A percentile compares a stretch with the other conserved stretches of the same genome.
Evolutionary conservation across 805 yeast species (phyloP).

Genomic region (Tetrapisispora fleetii): DNA sequence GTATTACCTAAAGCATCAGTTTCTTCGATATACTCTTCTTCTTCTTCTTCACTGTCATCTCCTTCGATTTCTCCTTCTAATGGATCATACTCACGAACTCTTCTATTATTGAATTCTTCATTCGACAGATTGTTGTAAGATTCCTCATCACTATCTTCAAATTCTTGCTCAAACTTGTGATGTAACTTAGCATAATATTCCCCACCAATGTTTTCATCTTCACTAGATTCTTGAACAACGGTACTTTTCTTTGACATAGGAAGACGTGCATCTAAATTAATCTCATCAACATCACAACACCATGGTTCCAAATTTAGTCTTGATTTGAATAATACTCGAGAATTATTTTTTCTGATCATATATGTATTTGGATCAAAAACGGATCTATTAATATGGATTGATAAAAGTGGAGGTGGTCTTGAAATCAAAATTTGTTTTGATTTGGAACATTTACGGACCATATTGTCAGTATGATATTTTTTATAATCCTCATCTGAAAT

Average conservation of each 20-base stretch:
- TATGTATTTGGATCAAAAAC: slow-evolving; percentile 85
- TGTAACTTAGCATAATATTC: slow-evolving; percentile 26
- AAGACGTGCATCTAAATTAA: slow-evolving; percentile 70
- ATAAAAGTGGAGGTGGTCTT: slow-evolving; percentile 72
- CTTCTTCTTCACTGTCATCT: slow-evolving; percentile 6
- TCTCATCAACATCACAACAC: slow-evolving; percentile 58
- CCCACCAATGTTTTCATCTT: slow-evolving; percentile 25
- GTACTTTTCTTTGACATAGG: slow-evolving; percentile 60
- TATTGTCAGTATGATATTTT: slow-evolving; percentile 60
- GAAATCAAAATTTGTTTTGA: slow-evolving; percentile 74
- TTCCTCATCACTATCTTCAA: slow-evolving; percentile 25
- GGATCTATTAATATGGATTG: slow-evolving; percentile 85
- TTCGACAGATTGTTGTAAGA: slow-evolving; percentile 3
- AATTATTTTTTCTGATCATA: slow-evolving; percentile 71
- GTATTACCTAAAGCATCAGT: slow-evolving; percentile 29
- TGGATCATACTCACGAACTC: slow-evolving; percentile 23
- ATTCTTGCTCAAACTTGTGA: slow-evolving; percentile 25
- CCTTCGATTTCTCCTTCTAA: slow-evolving; percentile 17
- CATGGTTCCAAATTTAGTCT: slow-evolving; percentile 57
- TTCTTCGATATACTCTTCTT: slow-evolving; percentile 19
- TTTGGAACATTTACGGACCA: slow-evolving; percentile 66
- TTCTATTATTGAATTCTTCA: slow-evolving; percentile 2
- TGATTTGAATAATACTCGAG: slow-evolving; percentile 69
- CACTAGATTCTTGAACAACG: slow-evolving; percentile 18
- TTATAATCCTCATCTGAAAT: slow-evolving; percentile 76